These are phyloP conservation scores for Cercospora citrullina DNA, from an alignment of 2,329 filamentous ascomycete genomes.

Conservation along the genomic window DNA sequence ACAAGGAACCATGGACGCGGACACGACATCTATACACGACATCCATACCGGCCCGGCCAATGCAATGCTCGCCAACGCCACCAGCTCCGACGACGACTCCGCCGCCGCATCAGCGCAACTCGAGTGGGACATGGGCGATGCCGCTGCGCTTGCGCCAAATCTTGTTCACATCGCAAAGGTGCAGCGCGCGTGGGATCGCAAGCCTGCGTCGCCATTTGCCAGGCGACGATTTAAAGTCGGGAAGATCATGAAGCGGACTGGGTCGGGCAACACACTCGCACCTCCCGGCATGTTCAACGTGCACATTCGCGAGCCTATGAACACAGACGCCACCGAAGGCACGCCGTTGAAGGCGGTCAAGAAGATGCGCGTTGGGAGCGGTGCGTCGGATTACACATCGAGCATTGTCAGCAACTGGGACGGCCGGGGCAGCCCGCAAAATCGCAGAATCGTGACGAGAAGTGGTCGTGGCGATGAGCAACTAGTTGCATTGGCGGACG, in stretches of 20 bases:
- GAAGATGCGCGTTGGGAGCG: slow-evolving; percentile 42
- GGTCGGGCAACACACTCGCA: slow-evolving; percentile 1
- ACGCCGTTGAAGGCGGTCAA: slow-evolving; percentile 48
- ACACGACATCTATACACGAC: slow-evolving; percentile 9
- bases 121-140: slow-evolving; percentile 46
- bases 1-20: slow-evolving; percentile 9
- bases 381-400: slow-evolving; percentile 14
- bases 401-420: slow-evolving; percentile 34
- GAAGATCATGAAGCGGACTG: slow-evolving; percentile 50
- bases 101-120: slow-evolving; percentile 10
- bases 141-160: slow-evolving; percentile 44
- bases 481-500: slow-evolving; percentile 30
- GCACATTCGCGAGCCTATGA: slow-evolving; percentile 10
- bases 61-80: neutral
- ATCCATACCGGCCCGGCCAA: neutral
- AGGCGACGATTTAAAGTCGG: slow-evolving; percentile 36
- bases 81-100: neutral
- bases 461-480: slow-evolving; percentile 24
- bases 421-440: slow-evolving; percentile 30
- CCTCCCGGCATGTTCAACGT: slow-evolving; percentile 14
- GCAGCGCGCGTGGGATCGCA: slow-evolving; percentile 53
- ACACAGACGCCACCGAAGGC: slow-evolving; percentile 15
- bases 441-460: slow-evolving; percentile 36
- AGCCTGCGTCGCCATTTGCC: slow-evolving; percentile 45
- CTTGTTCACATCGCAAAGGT: slow-evolving; percentile 45